These are phyloP conservation scores for Aspergillus leporis DNA, from an alignment of 495 filamentous ascomycete genomes.

Conservation along the genomic window DNA sequence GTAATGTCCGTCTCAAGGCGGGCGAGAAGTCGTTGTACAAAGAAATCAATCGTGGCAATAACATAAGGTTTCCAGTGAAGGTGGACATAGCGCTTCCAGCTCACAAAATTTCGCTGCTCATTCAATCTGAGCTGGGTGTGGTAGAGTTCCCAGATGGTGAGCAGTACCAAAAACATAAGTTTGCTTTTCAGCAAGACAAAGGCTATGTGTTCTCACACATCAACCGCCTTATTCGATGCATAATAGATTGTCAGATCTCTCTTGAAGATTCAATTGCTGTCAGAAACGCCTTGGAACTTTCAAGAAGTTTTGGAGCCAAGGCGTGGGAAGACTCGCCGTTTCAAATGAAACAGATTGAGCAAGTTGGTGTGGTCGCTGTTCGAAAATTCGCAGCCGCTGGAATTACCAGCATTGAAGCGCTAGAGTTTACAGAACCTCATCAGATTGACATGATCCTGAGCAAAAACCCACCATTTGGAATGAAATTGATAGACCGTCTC, in stretches of 20 bases:
- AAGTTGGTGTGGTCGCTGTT: slow-evolving; percentile 75
- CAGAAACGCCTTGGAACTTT: slow-evolving; percentile 74
- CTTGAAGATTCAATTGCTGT: slow-evolving; percentile 66
- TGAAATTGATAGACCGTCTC: slow-evolving; percentile 61
- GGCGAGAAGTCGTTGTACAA: slow-evolving; percentile 77
- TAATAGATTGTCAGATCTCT: slow-evolving; percentile 78
- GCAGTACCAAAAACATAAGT: slow-evolving; percentile 59
- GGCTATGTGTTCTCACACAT: slow-evolving; percentile 69
- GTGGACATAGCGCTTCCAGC: slow-evolving; percentile 67
- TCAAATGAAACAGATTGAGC: slow-evolving; percentile 84
- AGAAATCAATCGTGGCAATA: slow-evolving; percentile 73
- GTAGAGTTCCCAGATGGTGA: slow-evolving; percentile 69
- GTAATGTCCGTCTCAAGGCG: slow-evolving; percentile 71
- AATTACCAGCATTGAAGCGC: slow-evolving; percentile 68
- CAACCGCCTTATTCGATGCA: slow-evolving; percentile 74
- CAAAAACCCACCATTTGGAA: slow-evolving; percentile 82
- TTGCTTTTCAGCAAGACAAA: slow-evolving; percentile 69
- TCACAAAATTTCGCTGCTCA: slow-evolving; percentile 86
- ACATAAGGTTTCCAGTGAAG: slow-evolving; percentile 77
- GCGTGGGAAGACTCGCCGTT: slow-evolving; percentile 85
- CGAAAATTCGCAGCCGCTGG: slow-evolving; percentile 73
- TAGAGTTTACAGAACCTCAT: slow-evolving; percentile 65
- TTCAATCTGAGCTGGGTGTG: slow-evolving; percentile 78
- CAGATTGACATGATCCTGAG: slow-evolving; percentile 76
- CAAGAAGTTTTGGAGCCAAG: slow-evolving; percentile 72